Conservation (phyloP, 129 eudicot species). For the Cynara cardunculus region DNA sequence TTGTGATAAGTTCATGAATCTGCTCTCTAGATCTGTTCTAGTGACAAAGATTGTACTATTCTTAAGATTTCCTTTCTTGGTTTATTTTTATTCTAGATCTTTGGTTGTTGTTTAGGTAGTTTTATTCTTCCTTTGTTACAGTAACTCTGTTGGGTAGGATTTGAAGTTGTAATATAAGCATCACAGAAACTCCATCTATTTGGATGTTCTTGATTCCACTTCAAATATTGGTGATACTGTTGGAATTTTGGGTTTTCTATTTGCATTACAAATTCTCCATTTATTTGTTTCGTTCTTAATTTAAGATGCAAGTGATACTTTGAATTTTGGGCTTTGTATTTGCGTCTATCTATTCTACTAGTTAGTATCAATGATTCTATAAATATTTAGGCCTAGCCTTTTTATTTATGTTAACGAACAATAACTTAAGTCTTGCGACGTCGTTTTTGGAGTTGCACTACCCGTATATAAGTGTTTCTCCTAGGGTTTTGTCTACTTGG, state of each 20-base stretch:
- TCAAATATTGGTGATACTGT: neutral
- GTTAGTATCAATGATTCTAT: neutral
- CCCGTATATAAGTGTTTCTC: constrained; percentile 7
- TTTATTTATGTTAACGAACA: constrained; percentile 7
- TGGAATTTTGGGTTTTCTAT: neutral
- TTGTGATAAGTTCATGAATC: neutral
- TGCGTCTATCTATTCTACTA: neutral
- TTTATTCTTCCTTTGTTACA: neutral
- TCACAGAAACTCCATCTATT: neutral
- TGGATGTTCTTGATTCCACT: neutral
- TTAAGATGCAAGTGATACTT: neutral
- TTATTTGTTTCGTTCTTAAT: neutral
- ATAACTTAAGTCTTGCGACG: constrained; percentile 7
- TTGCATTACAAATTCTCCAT: neutral
- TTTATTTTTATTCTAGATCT: neutral
- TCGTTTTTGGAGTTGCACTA: constrained; percentile 18
- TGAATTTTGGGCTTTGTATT: neutral
- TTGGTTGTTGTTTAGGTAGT: neutral
- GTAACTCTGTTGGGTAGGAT: constrained; percentile 6
- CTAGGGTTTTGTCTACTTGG: constrained; percentile 15
- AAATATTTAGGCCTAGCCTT: constrained; percentile 4
- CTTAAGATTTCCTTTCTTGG: neutral
- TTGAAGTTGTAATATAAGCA: neutral
- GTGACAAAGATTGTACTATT: constrained; percentile 6
- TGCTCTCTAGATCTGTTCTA: constrained; percentile 1